Conservation (phyloP, 164 flowering plant species). For the Sedum album region DNA sequence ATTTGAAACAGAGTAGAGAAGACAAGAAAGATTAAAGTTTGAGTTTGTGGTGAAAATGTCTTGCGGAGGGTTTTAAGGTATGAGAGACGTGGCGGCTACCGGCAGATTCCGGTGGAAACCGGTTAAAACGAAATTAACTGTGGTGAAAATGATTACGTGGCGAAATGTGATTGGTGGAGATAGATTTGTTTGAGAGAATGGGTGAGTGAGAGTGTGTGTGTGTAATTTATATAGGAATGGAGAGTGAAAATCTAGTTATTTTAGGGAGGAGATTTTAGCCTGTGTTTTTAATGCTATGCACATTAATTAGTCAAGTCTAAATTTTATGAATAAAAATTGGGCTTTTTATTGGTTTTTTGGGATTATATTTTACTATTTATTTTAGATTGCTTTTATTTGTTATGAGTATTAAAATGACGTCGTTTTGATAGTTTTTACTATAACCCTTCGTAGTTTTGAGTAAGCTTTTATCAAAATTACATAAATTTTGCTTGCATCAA, state of each 20-base stretch:
- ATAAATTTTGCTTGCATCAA: too few relatives aligned
- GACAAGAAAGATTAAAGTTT: too few relatives aligned
- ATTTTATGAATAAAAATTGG: background rate
- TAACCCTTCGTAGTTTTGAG: too few relatives aligned
- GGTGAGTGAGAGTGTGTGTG: background rate
- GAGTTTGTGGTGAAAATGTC: conserved; percentile 1
- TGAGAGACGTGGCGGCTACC: background rate
- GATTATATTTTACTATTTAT: background rate
- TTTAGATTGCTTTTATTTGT: background rate
- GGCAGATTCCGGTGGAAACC: background rate
- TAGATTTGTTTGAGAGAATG: background rate
- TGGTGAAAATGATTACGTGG: background rate
- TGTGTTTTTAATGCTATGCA: background rate
- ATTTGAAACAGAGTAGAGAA: too few relatives aligned
- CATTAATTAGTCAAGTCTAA: background rate
- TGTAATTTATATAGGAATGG: background rate
- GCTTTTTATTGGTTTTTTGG: background rate
- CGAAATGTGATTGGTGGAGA: background rate
- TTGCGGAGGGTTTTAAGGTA: background rate
- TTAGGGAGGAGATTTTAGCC: background rate
- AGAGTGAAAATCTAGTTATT: background rate
- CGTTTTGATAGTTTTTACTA: too few relatives aligned
- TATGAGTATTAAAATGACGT: too few relatives aligned
- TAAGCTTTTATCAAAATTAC: too few relatives aligned
- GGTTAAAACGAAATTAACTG: background rate